Percentiles rank a stretch among this genome's conserved stretches.
Evolutionary conservation across 2,329 filamentous ascomycete genomes (phyloP).

Genomic region (Aureobasidium melanogenum): DNA sequence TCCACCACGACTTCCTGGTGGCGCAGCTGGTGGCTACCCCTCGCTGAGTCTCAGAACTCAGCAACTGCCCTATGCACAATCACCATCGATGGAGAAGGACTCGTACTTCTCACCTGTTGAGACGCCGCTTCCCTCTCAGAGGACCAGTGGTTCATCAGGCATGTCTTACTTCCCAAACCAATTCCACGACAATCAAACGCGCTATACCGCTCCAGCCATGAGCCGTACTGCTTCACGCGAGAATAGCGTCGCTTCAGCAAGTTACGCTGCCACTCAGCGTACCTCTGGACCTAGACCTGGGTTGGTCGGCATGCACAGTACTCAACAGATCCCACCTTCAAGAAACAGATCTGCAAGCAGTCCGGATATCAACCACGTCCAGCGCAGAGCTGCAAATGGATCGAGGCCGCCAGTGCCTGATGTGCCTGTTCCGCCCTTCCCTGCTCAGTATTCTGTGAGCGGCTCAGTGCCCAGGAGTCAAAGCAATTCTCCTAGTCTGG

Average conservation of each 20-base stretch:
- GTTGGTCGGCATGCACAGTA: slow-evolving; percentile 42
- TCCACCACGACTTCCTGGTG: slow-evolving; percentile 64
- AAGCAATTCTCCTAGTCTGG: slow-evolving; percentile 63
- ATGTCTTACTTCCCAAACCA: slow-evolving; percentile 77
- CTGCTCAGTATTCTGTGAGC: slow-evolving; percentile 25
- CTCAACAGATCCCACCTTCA: slow-evolving; percentile 40
- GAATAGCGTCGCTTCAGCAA: slow-evolving; percentile 1
- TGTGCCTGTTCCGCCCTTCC: slow-evolving; percentile 42
- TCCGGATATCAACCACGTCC: slow-evolving; percentile 71
- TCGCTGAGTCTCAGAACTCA: slow-evolving; percentile 60
- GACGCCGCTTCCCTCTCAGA: slow-evolving; percentile 65
- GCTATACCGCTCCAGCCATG: slow-evolving; percentile 84
- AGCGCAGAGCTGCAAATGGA: slow-evolving; percentile 48
- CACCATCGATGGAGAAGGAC: slow-evolving; percentile 58
- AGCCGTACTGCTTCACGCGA: slow-evolving; percentile 47
- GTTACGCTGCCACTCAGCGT: slow-evolving; percentile 13
- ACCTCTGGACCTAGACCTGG: slow-evolving; percentile 30
- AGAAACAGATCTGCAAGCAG: slow-evolving; percentile 87
- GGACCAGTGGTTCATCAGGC: slow-evolving; percentile 60
- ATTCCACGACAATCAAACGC: slow-evolving; percentile 64
- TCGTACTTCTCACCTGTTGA: slow-evolving; percentile 94
- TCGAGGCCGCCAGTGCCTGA: slow-evolving; percentile 33
- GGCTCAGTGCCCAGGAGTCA: slow-evolving; percentile 59
- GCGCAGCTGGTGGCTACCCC: slow-evolving; percentile 37
- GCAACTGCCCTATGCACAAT: slow-evolving; percentile 35